Conservation (phyloP, 805 yeast species). For the Wickerhamomyces silvicola region DNA sequence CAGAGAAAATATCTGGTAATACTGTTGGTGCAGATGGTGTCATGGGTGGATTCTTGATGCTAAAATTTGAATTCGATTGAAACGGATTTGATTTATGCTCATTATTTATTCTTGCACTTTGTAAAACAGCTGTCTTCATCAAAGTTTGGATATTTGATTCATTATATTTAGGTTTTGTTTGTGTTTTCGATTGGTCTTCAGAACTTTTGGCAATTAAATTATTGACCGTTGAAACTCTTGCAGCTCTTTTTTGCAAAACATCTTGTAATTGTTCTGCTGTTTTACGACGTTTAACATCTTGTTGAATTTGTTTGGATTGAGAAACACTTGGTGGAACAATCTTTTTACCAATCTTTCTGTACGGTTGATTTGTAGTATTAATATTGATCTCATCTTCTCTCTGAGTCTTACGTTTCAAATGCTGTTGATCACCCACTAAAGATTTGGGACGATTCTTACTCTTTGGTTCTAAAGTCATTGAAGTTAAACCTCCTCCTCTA, state of each 20-base stretch:
- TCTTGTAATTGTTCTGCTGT: conserved; percentile 18
- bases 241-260: conserved; percentile 17
- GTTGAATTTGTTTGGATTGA: conserved; percentile 11
- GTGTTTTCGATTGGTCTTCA: neutral
- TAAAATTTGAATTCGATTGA: conserved; percentile 3
- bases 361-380: conserved; percentile 9
- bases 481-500: conserved; percentile 16
- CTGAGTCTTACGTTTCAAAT: conserved; percentile 13
- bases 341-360: conserved; percentile 19
- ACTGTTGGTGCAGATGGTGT: conserved; percentile 19
- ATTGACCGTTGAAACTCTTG: conserved; percentile 18
- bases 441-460: conserved; percentile 16
- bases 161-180: conserved; percentile 7
- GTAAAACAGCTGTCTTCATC: conserved; percentile 28
- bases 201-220: conserved; percentile 5
- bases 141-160: conserved; percentile 18
- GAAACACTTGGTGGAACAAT: conserved; percentile 15
- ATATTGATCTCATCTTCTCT: conserved; percentile 13
- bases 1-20: conserved; percentile 42
- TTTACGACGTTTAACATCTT: conserved; percentile 21
- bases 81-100: conserved; percentile 11
- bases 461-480: conserved; percentile 14
- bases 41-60: conserved; percentile 4
- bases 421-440: conserved; percentile 9
- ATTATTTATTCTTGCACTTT: conserved; percentile 24